Evolutionary conservation across 106 monocot species (phyloP).

Genomic region (Platanthera zijinensis): DNA sequence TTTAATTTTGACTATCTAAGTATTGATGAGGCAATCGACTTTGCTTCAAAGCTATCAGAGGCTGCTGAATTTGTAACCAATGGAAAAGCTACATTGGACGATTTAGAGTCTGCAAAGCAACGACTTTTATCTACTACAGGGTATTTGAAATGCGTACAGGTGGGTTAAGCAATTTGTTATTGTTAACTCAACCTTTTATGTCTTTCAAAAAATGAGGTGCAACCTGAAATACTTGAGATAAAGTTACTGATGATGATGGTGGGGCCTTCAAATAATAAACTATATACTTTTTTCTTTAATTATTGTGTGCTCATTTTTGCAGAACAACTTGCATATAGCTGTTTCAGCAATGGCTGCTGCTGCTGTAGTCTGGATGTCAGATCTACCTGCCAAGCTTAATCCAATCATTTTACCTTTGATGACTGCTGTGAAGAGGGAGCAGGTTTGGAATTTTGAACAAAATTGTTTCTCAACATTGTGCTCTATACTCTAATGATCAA

Average conservation of each 20-base stretch:
- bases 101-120: constrained; percentile 64
- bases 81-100: constrained; percentile 35
- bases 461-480: not conserved
- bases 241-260: too few relatives aligned
- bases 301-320: constrained; percentile 18
- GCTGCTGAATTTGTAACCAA: constrained; percentile 19
- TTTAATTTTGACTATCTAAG: constrained; percentile 31
- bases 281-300: constrained; percentile 7
- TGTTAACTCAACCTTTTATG: not conserved
- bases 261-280: not conserved
- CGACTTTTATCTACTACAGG: constrained; percentile 72
- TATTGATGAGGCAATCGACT: constrained; percentile 61
- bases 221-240: too few relatives aligned
- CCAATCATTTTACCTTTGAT: constrained; percentile 95
- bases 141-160: constrained; percentile 96
- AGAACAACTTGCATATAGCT: constrained; percentile 93
- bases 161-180: constrained; percentile 3
- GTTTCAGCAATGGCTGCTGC: constrained; percentile 79
- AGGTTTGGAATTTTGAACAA: constrained; percentile 29
- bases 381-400: constrained; percentile 76
- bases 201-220: not conserved
- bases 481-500: not conserved
- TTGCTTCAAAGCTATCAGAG: constrained; percentile 48
- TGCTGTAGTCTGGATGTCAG: constrained; percentile 85
- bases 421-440: constrained; percentile 93